Base-by-base conservation (phyloP, 2,329 filamentous ascomycete species). In the Penicillium hordei region DNA sequence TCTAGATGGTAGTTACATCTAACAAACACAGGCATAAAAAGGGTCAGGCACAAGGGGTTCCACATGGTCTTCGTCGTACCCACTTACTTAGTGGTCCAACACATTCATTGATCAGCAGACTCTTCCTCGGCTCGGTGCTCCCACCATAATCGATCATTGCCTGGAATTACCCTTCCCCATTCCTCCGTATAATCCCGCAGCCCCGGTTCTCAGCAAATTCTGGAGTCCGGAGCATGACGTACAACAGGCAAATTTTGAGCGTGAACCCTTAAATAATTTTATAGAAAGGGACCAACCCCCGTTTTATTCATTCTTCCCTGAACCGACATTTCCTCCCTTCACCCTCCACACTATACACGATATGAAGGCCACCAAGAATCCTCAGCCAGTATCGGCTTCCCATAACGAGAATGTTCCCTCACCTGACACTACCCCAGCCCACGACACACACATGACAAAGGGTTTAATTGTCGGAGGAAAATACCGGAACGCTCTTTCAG, bases 401-500 rank as follows among this genome's bases (percentile, higher is more conserved):
- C 68, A 70, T 45, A 61, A 57, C 17, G 68, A 70, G 57, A 65
- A 61, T 43, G 57, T 65, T 25, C 55, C 19, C 40, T 40, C 40
- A 50, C 45, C 43, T 48, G 50, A 40, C 33, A 55, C 25, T 27
- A 25, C 33, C 33, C 48, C 19, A 52, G n/a, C 7, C 10, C 2
- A 39, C 23, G 23, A 42, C 13, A 5, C 15, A 19, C 25, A 8
- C 27, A 33, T 10, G 15, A 19, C 61, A 9, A 60, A 64, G 42
- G 64, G 62, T 8, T 60, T 61, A 27, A 63, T 72, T 8, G 59
- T 69, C 29, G 70, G 70, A 44, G 69, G 69, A n/a, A 70, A 70
- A 50, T 60, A 68, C 51, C 64, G 64, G 1, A 56, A 71, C 36
- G 57, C 60, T 44, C 27, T 68, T 8, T 60, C 59, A 29, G 62